phyloP scores from a whole-genome alignment of 805 yeast species.

The Zygotorulaspora sp. region DNA sequence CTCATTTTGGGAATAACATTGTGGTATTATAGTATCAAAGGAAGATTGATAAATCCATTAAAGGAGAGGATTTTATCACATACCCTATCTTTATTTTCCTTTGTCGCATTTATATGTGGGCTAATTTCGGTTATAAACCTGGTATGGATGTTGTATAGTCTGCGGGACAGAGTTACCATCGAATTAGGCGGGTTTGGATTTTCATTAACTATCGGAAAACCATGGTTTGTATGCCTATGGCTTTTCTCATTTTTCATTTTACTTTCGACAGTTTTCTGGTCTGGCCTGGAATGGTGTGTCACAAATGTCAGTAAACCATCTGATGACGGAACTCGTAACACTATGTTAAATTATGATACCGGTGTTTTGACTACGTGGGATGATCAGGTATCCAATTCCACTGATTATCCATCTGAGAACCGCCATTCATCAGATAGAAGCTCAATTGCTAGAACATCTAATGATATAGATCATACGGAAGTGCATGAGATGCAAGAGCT shows the following conservation, averaged over 20 bases:
- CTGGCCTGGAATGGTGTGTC: slow-evolving; percentile 36
- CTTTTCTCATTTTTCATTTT: slow-evolving; percentile 19
- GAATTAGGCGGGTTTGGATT: slow-evolving; percentile 31
- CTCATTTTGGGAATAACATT: slow-evolving; percentile 15
- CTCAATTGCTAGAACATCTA: neutral
- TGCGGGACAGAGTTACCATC: slow-evolving; percentile 19
- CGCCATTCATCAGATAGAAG: slow-evolving; percentile 1
- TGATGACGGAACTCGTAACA: slow-evolving; percentile 12
- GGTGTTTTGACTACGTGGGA: slow-evolving; percentile 13
- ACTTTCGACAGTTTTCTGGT: slow-evolving; percentile 30
- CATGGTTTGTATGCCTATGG: slow-evolving; percentile 28
- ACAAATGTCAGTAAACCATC: slow-evolving; percentile 13
- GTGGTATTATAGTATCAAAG: slow-evolving; percentile 30
- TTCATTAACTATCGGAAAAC: slow-evolving; percentile 22
- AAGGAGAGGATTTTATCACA: slow-evolving; percentile 25
- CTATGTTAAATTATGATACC: slow-evolving; percentile 14
- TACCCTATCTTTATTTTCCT: slow-evolving; percentile 23
- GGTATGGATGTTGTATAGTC: slow-evolving; percentile 16
- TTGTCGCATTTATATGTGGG: slow-evolving; percentile 23
- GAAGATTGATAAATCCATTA: slow-evolving; percentile 18
- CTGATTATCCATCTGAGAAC: neutral
- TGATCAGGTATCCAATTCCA: neutral
- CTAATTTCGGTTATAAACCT: slow-evolving; percentile 18
- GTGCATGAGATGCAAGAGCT: slow-evolving; percentile 25
- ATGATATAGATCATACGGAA: slow-evolving; percentile 11